Evolutionary conservation across 2,329 filamentous ascomycete genomes (phyloP).

Genomic region (Alternaria brassicicola): DNA sequence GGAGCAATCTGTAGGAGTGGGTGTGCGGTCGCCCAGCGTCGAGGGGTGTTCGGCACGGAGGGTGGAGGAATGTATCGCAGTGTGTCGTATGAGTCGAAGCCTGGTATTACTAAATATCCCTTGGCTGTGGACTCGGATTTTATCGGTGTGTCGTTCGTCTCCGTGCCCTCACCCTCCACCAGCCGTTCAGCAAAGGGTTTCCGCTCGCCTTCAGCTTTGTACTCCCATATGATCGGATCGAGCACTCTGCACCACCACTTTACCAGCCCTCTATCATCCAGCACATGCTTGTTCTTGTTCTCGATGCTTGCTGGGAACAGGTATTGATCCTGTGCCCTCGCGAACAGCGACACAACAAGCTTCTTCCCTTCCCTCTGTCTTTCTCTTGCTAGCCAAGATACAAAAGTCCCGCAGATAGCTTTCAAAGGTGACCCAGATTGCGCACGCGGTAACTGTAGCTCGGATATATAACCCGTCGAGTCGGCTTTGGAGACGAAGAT

Average conservation of each 20-base stretch:
- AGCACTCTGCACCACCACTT: conserved; percentile 95
- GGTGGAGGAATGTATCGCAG: conserved; percentile 74
- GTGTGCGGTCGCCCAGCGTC: conserved; percentile 65
- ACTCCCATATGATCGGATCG: conserved; percentile 70
- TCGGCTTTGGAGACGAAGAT: conserved; percentile 97
- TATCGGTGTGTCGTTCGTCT: conserved; percentile 20
- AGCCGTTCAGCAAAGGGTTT: conserved; percentile 41
- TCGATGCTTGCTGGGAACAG: conserved; percentile 91
- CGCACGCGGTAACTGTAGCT: conserved; percentile 61
- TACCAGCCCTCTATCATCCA: conserved; percentile 87
- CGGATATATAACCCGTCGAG: conserved; percentile 84
- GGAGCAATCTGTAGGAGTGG: conserved; percentile 77
- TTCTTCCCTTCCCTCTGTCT: conserved; percentile 69
- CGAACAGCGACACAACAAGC: conserved; percentile 86
- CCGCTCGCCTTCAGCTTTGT: conserved; percentile 52
- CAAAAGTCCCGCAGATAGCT: conserved; percentile 73
- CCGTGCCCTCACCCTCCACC: conserved; percentile 33
- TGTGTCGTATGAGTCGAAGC: conserved; percentile 81
- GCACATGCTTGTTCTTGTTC: conserved; percentile 83
- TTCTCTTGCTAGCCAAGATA: conserved; percentile 74
- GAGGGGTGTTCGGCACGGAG: conserved; percentile 47
- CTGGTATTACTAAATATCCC: conserved; percentile 86
- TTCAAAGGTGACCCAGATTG: conserved; percentile 72
- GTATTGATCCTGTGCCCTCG: conserved; percentile 89
- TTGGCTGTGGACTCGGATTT: conserved; percentile 56